Conservation (phyloP, 2,329 filamentous ascomycete species). For the Knufia petricola region DNA sequence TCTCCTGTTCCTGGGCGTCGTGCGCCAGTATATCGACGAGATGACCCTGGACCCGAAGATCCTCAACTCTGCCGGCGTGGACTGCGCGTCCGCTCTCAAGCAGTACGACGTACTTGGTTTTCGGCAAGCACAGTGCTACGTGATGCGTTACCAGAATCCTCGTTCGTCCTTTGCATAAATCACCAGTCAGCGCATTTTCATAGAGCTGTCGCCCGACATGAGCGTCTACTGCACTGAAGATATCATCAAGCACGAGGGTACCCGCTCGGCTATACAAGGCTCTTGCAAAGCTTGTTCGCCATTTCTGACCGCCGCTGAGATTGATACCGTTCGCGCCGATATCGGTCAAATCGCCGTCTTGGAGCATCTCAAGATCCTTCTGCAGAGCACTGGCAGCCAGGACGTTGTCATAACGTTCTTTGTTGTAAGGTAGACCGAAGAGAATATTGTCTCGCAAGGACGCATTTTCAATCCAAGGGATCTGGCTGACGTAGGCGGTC, state of each 20-base stretch:
- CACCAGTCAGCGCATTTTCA: constrained; percentile 63
- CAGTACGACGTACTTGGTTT: constrained; percentile 64
- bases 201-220: constrained; percentile 73
- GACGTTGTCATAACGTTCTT: constrained; percentile 60
- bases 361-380: constrained; percentile 66
- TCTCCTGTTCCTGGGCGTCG: constrained; percentile 40
- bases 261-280: constrained; percentile 71
- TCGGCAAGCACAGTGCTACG: constrained; percentile 59
- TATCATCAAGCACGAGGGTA: constrained; percentile 70
- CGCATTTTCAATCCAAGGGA: constrained; percentile 78
- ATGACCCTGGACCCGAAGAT: constrained; percentile 38
- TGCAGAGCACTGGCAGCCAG: constrained; percentile 62
- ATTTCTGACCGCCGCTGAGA: constrained; percentile 72
- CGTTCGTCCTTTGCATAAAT: constrained; percentile 59
- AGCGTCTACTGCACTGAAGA: constrained; percentile 72
- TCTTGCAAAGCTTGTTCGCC: constrained; percentile 69
- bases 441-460: constrained; percentile 69
- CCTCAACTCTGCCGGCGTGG: constrained; percentile 54
- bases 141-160: constrained; percentile 75
- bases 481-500: constrained; percentile 68
- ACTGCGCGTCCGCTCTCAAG: constrained; percentile 59
- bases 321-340: constrained; percentile 81
- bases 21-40: constrained; percentile 34
- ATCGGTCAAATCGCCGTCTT: constrained; percentile 68
- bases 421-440: constrained; percentile 62